Conservation (phyloP, 129 eudicot species). For the Artemisia argyi region DNA sequence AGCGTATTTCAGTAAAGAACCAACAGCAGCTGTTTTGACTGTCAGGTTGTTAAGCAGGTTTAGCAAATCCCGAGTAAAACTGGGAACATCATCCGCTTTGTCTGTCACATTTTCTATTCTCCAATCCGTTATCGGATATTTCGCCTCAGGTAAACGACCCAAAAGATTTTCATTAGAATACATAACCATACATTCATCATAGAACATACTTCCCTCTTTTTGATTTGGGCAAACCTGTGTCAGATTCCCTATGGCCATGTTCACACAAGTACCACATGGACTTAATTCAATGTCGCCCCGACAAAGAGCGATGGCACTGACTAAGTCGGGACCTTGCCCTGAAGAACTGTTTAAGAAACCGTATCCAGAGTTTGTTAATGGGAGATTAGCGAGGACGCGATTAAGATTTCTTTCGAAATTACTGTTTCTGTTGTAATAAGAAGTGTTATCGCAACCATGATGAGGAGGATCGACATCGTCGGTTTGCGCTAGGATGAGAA, state of each 20-base stretch:
- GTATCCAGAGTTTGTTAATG: constrained; percentile 4
- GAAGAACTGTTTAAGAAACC: constrained; percentile 15
- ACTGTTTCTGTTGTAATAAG: not conserved
- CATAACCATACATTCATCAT: constrained; percentile 4
- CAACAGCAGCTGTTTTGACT: not conserved
- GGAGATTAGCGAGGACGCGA: not conserved
- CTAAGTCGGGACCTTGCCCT: not conserved
- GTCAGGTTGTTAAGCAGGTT: not conserved
- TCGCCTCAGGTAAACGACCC: not conserved
- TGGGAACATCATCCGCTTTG: not conserved
- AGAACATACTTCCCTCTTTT: not conserved
- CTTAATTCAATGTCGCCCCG: not conserved
- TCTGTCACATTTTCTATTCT: not conserved
- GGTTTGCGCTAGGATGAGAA: not conserved
- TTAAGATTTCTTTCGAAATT: constrained; percentile 7
- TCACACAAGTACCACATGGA: constrained; percentile 6
- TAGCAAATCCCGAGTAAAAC: not conserved
- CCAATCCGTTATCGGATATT: too few species aligned
- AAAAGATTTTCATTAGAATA: not conserved
- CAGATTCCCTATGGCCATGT: not conserved
- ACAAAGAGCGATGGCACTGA: constrained; percentile 5
- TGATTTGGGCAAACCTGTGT: constrained; percentile 10
- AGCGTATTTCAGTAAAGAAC: not conserved
- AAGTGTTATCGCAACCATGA: not conserved
- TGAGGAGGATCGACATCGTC: not conserved